Base-by-base conservation (phyloP, 2,329 filamentous ascomycete species). In the Aspergillus sp. region DNA sequence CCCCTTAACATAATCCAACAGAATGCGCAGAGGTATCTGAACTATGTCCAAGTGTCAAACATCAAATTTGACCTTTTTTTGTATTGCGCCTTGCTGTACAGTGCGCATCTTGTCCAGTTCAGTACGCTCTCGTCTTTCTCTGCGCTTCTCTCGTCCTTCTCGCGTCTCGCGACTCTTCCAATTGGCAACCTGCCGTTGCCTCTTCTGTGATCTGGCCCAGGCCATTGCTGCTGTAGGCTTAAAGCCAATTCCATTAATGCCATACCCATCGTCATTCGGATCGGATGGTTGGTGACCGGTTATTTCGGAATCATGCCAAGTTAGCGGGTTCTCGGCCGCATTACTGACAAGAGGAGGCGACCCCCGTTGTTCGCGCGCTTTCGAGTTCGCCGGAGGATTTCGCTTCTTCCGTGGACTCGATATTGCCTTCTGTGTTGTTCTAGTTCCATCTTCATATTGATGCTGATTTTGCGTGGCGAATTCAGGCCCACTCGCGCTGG, bases 201-300 rank as follows among this genome's bases (percentile, higher is more conserved):
- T 70, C 56, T 71, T 75, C 59, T 79, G 75, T 38, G 73, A 72
- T 42, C 80, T 66, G 10, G 73, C 73, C 64, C 77, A 76, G 1
- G 78, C 79, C 29, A 80, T 73, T 36, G 78, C 76, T 10, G 79
- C 72, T 2, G 79, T 82, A 3, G 80, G 80, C 48, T 73, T 74
- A 61, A 82, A 83, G 0, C 80, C 80, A 47, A 83, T 73, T 1
- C 80, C 80, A 55, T 83, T 82, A 52, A 83, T 75, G 4, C 80
- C 80, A 46, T 78, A 77, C 3, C 80, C 79, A 58, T 83, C 80
- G 56, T 82, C 80, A 35, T 74, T 75, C 5, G 76, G 75, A 45
- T 80, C 76, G 4, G 66, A 71, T 3, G 73, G 71, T 44, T 77
- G 71, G 55, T 82, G 77, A 9, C 79, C 79, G 4, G 80, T 83